phyloP scores from a whole-genome alignment of 768 basidiomycete genomes.

The Mycena belliarum region DNA sequence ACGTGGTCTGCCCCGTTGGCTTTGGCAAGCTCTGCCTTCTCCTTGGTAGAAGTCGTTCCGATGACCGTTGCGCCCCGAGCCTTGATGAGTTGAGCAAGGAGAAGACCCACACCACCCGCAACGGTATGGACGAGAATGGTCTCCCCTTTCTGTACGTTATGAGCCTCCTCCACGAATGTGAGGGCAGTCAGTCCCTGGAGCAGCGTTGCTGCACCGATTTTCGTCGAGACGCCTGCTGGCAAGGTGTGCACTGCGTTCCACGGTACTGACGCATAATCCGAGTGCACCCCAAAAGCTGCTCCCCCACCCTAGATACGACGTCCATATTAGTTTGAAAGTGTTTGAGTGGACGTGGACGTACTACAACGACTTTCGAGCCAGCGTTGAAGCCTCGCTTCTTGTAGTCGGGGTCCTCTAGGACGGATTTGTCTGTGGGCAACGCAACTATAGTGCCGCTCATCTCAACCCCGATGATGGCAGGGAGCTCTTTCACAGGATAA shows the following conservation, averaged over 20 bases:
- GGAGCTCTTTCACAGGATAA: constrained; percentile 59
- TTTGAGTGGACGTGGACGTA: constrained; percentile 36
- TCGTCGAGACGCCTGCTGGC: constrained; percentile 60
- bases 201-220: constrained; percentile 63
- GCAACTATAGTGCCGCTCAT: constrained; percentile 73
- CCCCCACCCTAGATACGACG: constrained; percentile 5
- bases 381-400: constrained; percentile 64
- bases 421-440: constrained; percentile 65
- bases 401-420: constrained; percentile 61
- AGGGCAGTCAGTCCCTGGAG: constrained; percentile 81
- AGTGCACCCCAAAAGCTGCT: constrained; percentile 10
- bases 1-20: constrained; percentile 84
- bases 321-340: background rate
- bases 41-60: constrained; percentile 84
- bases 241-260: constrained; percentile 62
- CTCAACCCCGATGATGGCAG: constrained; percentile 77
- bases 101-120: constrained; percentile 83
- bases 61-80: constrained; percentile 85
- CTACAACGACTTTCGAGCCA: constrained; percentile 75
- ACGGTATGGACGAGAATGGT: constrained; percentile 86
- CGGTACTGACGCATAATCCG: constrained; percentile 33
- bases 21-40: constrained; percentile 82
- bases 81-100: constrained; percentile 69
- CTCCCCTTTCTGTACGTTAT: constrained; percentile 79
- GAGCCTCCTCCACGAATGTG: constrained; percentile 81